Evolutionary conservation across 2,329 filamentous ascomycete genomes (phyloP).

Genomic region (Claviceps fusiformis): DNA sequence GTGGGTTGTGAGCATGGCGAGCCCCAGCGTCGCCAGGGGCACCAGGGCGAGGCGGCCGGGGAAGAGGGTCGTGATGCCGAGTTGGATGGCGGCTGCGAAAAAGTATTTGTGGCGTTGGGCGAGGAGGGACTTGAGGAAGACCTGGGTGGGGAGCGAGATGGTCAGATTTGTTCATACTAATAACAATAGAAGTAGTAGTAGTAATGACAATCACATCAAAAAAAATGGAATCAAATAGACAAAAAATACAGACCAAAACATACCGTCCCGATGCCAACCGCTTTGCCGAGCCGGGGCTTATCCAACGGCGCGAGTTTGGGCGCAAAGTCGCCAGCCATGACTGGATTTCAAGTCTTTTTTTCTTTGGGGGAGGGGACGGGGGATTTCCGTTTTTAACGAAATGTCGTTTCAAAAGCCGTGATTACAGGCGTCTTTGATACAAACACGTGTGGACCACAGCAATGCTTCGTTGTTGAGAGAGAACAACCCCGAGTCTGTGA

Average conservation of each 20-base stretch:
- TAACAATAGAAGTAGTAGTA: no score
- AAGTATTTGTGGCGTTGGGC: constrained; percentile 19
- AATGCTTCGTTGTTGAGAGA: no score
- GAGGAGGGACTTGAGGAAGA: constrained; percentile 19
- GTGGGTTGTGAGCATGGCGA: constrained; percentile 19
- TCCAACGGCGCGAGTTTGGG: constrained; percentile 11
- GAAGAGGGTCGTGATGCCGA: constrained; percentile 18
- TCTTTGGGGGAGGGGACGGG: no score
- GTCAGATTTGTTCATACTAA: no score
- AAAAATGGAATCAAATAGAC: background rate
- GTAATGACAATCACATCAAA: no score
- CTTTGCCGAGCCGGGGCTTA: constrained; percentile 3
- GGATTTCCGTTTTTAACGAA: background rate
- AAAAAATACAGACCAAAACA: constrained; percentile 2
- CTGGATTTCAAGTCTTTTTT: no score
- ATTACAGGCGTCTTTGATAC: no score
- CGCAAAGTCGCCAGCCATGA: constrained; percentile 9
- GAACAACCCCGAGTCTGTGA: background rate
- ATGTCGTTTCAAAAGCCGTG: no score
- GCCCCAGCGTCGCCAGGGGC: constrained; percentile 16
- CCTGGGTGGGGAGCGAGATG: background rate
- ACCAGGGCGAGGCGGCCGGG: constrained; percentile 22
- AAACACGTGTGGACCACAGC: no score
- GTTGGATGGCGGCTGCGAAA: constrained; percentile 22
- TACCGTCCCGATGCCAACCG: constrained; percentile 10